These are phyloP conservation scores for Penicillium longicatenatum DNA, from an alignment of 495 filamentous ascomycete species.

Conservation along the genomic window DNA sequence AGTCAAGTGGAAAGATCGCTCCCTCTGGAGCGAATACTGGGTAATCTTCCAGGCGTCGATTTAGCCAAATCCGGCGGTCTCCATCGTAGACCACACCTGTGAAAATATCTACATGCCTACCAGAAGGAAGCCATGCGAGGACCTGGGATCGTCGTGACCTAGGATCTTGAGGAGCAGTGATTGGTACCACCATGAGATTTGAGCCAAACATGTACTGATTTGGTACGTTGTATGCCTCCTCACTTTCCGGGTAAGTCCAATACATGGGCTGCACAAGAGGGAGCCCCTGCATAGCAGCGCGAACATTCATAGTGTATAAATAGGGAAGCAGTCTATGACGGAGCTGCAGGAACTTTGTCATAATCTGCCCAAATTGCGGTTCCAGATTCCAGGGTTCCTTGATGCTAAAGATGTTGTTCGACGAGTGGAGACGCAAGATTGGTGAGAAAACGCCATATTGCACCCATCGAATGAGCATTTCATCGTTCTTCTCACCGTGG, in stretches of 20 bases:
- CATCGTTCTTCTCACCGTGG: constrained; percentile 51
- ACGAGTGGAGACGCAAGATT: constrained; percentile 58
- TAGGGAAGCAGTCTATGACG: constrained; percentile 59
- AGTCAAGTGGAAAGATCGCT: constrained; percentile 55
- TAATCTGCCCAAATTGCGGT: constrained; percentile 36
- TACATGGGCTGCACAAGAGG: constrained; percentile 61
- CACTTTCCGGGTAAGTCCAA: constrained; percentile 51
- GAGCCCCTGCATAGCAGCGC: constrained; percentile 39
- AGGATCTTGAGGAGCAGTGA: constrained; percentile 45
- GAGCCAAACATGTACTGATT: constrained; percentile 59
- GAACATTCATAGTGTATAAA: constrained; percentile 57
- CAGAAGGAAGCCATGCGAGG: constrained; percentile 52
- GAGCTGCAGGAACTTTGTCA: constrained; percentile 48
- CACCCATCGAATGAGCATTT: constrained; percentile 58
- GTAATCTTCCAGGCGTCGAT: constrained; percentile 42
- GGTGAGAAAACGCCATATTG: constrained; percentile 60
- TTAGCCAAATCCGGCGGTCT: constrained; percentile 45
- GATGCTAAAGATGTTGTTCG: constrained; percentile 50
- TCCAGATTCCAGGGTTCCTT: constrained; percentile 61
- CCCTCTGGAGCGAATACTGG: constrained; percentile 57
- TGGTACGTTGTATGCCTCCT: constrained; percentile 50
- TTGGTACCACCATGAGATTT: constrained; percentile 53
- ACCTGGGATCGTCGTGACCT: constrained; percentile 40
- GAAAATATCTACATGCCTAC: constrained; percentile 53
- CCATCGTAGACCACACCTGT: constrained; percentile 54